Evolutionary conservation across 192 early-diverging fungal genomes (phyloP).

Genomic region (Nowakowskiella sp.): DNA sequence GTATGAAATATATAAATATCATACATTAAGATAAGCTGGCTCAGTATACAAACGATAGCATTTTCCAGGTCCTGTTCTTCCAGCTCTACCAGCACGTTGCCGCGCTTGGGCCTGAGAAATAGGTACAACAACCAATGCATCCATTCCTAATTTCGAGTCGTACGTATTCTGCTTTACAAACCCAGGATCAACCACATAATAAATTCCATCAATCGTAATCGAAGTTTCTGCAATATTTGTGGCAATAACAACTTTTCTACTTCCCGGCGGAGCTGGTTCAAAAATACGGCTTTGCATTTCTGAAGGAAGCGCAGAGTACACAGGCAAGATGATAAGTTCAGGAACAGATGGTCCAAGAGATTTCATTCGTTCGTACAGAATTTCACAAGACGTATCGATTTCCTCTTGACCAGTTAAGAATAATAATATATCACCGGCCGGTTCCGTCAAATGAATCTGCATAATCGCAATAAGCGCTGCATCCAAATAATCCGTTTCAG

Average conservation of each 20-base stretch:
- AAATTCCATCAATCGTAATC: conserved; percentile 89
- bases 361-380: conserved; percentile 69
- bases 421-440: conserved; percentile 85
- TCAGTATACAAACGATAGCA: conserved; percentile 86
- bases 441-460: conserved; percentile 94
- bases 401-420: conserved; percentile 99
- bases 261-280: conserved; percentile 88
- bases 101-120: conserved; percentile 89
- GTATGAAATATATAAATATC: no score
- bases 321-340: conserved; percentile 90
- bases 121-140: conserved; percentile 90
- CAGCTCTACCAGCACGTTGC: conserved; percentile 92
- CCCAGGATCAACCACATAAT: conserved; percentile 96
- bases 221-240: conserved; percentile 99
- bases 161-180: conserved; percentile 96
- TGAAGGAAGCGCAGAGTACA: conserved; percentile 92
- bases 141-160: conserved; percentile 92
- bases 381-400: conserved; percentile 72
- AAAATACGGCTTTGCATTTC: conserved; percentile 97
- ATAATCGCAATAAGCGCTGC: conserved; percentile 88
- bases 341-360: conserved; percentile 59
- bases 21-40: conserved; percentile 83
- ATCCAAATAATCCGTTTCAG: conserved; percentile 90
- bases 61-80: conserved; percentile 92
- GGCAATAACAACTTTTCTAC: conserved; percentile 90